Evolutionary conservation across 352 stramenopile species (phyloP).

Genomic region (Saprolegnia parasitica): DNA sequence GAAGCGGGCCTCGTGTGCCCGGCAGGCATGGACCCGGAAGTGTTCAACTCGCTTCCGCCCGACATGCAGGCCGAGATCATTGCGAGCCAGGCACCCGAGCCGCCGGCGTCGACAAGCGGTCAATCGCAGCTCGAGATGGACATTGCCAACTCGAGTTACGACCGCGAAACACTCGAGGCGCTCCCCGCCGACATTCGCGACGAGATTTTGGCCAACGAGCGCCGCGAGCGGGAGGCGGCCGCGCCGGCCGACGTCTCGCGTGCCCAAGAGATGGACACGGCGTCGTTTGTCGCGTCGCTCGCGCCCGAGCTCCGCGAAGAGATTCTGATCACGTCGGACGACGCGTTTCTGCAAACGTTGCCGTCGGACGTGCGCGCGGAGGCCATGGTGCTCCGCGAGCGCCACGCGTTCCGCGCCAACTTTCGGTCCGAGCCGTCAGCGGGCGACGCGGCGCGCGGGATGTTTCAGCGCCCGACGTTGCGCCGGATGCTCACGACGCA

Average conservation of each 20-base stretch:
- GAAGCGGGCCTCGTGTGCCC: slow-evolving; percentile 61
- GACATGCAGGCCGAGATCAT: slow-evolving; percentile 97
- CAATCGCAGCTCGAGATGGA: slow-evolving; percentile 78
- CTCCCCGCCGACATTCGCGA: slow-evolving; percentile 96
- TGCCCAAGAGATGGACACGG: slow-evolving; percentile 98
- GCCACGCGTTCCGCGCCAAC: slow-evolving; percentile 57
- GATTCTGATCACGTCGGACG: slow-evolving; percentile 95
- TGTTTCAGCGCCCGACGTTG: slow-evolving; percentile 65
- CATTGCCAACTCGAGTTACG: slow-evolving; percentile 85
- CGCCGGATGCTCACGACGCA: slow-evolving; percentile 79
- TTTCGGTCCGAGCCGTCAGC: slow-evolving; percentile 35
- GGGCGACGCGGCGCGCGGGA: slow-evolving; percentile 27
- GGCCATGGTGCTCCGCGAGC: slow-evolving; percentile 93
- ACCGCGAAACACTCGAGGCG: slow-evolving; percentile 94
- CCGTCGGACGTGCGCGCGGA: slow-evolving; percentile 92
- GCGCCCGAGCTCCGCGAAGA: slow-evolving; percentile 94
- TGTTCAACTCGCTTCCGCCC: slow-evolving; percentile 92
- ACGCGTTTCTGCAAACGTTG: slow-evolving; percentile 93
- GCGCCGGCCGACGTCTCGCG: slow-evolving; percentile 89
- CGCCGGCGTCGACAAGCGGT: slow-evolving; percentile 41
- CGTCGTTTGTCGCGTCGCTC: slow-evolving; percentile 95
- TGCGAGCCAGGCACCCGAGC: slow-evolving; percentile 55
- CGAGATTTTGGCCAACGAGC: slow-evolving; percentile 96
- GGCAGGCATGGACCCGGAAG: slow-evolving; percentile 94
- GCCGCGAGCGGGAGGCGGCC: slow-evolving; percentile 82